phyloP scores from a whole-genome alignment of 352 stramenopile genomes.

The Phytopythium sindhum region DNA sequence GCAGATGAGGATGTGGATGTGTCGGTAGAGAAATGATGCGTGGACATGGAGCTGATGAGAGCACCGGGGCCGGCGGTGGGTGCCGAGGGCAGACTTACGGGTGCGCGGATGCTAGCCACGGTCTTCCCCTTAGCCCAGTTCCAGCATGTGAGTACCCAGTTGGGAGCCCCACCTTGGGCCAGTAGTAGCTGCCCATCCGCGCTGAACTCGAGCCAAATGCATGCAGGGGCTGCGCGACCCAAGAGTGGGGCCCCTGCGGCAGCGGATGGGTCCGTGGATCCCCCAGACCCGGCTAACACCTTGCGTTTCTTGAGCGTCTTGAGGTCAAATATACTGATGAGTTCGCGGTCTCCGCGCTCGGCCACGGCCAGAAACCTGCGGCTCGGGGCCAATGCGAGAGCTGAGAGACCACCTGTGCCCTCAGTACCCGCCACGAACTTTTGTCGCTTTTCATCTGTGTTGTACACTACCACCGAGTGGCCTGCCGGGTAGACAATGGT shows the following conservation, averaged over 20 bases:
- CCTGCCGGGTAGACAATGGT: constrained; percentile 83
- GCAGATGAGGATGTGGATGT: constrained; percentile 7
- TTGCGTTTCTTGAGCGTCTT: constrained; percentile 91
- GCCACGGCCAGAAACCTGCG: constrained; percentile 75
- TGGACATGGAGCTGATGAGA: constrained; percentile 35
- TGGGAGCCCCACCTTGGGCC: constrained; percentile 76
- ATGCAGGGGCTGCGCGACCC: constrained; percentile 62
- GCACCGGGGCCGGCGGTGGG: constrained; percentile 18
- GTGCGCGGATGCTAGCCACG: constrained; percentile 69
- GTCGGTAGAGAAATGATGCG: constrained; percentile 14
- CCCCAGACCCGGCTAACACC: constrained; percentile 46
- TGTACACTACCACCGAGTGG: constrained; percentile 86
- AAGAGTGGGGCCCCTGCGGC: constrained; percentile 5
- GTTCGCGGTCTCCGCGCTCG: constrained; percentile 61
- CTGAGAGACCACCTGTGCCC: constrained; percentile 67
- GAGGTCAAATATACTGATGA: constrained; percentile 87
- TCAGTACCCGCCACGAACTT: constrained; percentile 86
- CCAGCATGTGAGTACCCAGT: constrained; percentile 91
- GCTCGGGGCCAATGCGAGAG: constrained; percentile 62
- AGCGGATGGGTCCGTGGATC: not conserved
- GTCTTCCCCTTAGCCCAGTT: constrained; percentile 92
- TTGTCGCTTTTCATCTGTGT: constrained; percentile 89
- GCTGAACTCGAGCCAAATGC: constrained; percentile 87
- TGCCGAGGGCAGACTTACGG: constrained; percentile 45
- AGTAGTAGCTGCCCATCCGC: constrained; percentile 90